Evolutionary conservation across 2,329 filamentous ascomycete genomes (phyloP).

Genomic region (Exophiala sideris): DNA sequence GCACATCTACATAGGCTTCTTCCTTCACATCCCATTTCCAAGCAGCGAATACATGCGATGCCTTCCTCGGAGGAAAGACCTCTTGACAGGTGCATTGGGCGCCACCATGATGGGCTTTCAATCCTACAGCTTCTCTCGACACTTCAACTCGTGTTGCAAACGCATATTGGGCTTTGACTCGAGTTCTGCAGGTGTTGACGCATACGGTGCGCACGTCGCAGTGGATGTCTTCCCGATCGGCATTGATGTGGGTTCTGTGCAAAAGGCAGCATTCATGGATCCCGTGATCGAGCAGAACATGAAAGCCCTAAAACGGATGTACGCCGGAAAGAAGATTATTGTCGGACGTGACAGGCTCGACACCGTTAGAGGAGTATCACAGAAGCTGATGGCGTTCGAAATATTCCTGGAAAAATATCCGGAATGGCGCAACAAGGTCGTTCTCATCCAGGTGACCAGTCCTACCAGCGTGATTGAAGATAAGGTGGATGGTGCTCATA

Average conservation of each 20-base stretch:
- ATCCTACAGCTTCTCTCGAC: conserved; percentile 89
- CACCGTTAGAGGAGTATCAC: conserved; percentile 86
- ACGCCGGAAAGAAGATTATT: conserved; percentile 89
- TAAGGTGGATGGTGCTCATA: conserved; percentile 71
- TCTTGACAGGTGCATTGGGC: conserved; percentile 84
- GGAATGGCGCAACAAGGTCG: conserved; percentile 87
- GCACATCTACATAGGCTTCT: conserved; percentile 92
- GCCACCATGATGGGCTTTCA: conserved; percentile 94
- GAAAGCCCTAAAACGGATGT: conserved; percentile 68
- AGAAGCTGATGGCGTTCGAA: conserved; percentile 93
- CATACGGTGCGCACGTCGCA: conserved; percentile 82
- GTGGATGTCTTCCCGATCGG: conserved; percentile 94
- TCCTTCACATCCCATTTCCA: conserved; percentile 89
- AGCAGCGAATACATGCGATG: conserved; percentile 94
- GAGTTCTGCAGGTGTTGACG: conserved; percentile 78
- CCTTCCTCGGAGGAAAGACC: conserved; percentile 80
- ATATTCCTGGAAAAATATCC: conserved; percentile 86
- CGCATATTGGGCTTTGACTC: conserved; percentile 87
- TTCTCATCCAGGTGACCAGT: conserved; percentile 92
- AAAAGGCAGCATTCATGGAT: conserved; percentile 68
- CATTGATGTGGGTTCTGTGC: conserved; percentile 80
- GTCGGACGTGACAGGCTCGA: conserved; percentile 93
- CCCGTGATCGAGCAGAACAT: conserved; percentile 69
- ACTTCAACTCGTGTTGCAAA: conserved; percentile 92
- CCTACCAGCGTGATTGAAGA: conserved; percentile 77